Percentiles rank a stretch among this genome's conserved stretches.
These are phyloP conservation scores for Triticum turgidum DNA, from an alignment of 176 grass and related monocot species.

Conservation along the genomic window DNA sequence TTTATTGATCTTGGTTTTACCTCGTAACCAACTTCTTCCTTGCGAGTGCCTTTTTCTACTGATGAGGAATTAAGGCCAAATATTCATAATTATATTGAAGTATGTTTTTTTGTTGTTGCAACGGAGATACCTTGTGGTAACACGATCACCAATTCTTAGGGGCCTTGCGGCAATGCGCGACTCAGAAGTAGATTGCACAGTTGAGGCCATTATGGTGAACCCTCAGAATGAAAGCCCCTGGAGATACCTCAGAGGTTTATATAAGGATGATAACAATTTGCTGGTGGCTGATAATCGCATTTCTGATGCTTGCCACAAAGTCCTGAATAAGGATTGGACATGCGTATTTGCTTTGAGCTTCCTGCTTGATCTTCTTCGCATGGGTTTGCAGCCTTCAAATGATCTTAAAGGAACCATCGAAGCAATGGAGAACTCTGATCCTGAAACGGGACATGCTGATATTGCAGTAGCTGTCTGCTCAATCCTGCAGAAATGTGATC, in stretches of 20 bases:
- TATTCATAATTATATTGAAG: conserved; percentile 12
- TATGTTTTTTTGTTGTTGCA: conserved; percentile 20
- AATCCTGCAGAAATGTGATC: conserved; percentile 67
- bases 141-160: conserved; percentile 71
- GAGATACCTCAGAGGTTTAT: conserved; percentile 84
- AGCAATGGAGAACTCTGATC: conserved; percentile 28
- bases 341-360: conserved; percentile 69
- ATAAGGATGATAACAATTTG: conserved; percentile 61
- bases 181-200: conserved; percentile 82
- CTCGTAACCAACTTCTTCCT: background rate
- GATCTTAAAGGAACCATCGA: conserved; percentile 58
- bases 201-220: conserved; percentile 61
- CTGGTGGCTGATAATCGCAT: conserved; percentile 56
- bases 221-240: conserved; percentile 92
- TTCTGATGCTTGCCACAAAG: conserved; percentile 60
- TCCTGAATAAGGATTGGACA: conserved; percentile 56
- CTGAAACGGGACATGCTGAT: conserved; percentile 41
- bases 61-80: background rate
- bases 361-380: conserved; percentile 67
- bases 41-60: background rate
- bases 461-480: conserved; percentile 57
- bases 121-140: conserved; percentile 87
- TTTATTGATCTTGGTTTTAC: background rate
- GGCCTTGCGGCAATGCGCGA: conserved; percentile 69
- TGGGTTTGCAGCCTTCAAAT: conserved; percentile 65